Base-by-base conservation (phyloP, 495 filamentous ascomycete genomes). In the Daldinia decipiens region DNA sequence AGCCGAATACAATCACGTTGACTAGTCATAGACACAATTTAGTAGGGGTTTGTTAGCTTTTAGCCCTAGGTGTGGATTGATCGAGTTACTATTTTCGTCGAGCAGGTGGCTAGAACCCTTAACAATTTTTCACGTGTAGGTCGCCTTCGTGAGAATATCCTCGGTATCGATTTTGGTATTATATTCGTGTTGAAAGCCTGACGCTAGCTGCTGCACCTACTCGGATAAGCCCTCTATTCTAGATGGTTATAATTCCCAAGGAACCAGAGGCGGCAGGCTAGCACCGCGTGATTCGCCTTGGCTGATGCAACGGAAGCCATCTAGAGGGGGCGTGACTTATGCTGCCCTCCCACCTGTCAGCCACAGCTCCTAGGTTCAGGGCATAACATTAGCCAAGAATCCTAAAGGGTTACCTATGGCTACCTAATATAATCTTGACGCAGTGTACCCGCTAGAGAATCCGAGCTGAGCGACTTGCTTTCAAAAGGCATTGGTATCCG, bases 81-180 rank as follows among this genome's bases (percentile, higher is more conserved):
- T 39, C 27, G 17, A 31, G 26, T 19, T 19, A 51, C 13, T 21
- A 38, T 57, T 57, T 19, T 65, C 39, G 24, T 15, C 13, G 39
- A 19, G 15, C 13, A 21, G 50, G 39, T 32, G 55, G 39, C 47
- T 60, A 52, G 7, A 60, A 32, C 39, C 8, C 29, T 13, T 39
- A 4, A 21, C 54, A 17, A 24, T n/a, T 15, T 47, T 36, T 52
- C 51, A 54, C 40, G 39, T 43, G 31, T 54, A 53, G 24, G 21
- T 45, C 39, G 50, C 45, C 40, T 67, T 65, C 31, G 38, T 36
- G 40, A 39, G 17, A 45, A 45, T 15, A 19, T 29, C 19, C 57
- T 68, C 65, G 70, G 70, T 62, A 47, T 68, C 60, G 60, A 38
- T 38, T 60, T 45, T 62, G 65, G 55, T 27, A 53, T 62, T 59